phyloP scores from a whole-genome alignment of 805 yeast species.

The Komagataella phaffii region DNA sequence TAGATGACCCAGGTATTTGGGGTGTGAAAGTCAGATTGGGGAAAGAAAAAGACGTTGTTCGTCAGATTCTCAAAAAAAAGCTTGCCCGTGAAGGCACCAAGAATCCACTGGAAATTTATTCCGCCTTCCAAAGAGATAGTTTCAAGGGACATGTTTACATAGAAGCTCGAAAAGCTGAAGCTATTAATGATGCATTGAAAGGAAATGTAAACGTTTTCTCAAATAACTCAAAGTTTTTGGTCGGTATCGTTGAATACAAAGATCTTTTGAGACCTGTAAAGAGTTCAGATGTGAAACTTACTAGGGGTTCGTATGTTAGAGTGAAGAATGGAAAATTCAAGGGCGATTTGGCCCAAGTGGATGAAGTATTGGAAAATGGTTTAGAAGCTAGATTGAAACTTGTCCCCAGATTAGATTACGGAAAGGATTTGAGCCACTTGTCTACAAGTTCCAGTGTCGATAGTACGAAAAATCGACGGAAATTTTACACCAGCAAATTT shows the following conservation, averaged over 20 bases:
- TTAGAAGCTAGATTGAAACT: slow-evolving; percentile 87
- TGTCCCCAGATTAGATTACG: slow-evolving; percentile 91
- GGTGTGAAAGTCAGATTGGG: slow-evolving; percentile 92
- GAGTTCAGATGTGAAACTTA: slow-evolving; percentile 74
- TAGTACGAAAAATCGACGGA: background rate
- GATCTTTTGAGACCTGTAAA: slow-evolving; percentile 83
- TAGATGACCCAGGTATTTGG: slow-evolving; percentile 93
- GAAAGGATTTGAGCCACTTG: slow-evolving; percentile 29
- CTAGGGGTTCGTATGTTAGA: slow-evolving; percentile 88
- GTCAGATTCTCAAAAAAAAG: slow-evolving; percentile 74
- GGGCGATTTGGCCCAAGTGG: slow-evolving; percentile 88
- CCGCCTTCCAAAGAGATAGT: slow-evolving; percentile 90
- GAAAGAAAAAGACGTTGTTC: slow-evolving; percentile 80
- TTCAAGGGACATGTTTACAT: slow-evolving; percentile 86
- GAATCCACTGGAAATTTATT: slow-evolving; percentile 69
- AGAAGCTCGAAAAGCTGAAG: slow-evolving; percentile 89
- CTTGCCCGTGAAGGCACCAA: slow-evolving; percentile 61
- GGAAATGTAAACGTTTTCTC: slow-evolving; percentile 83
- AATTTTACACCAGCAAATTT: slow-evolving; percentile 23
- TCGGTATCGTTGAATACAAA: slow-evolving; percentile 93
- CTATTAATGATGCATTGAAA: slow-evolving; percentile 74
- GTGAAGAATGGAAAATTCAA: slow-evolving; percentile 83
- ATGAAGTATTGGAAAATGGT: slow-evolving; percentile 87
- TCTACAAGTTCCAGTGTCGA: slow-evolving; percentile 8
- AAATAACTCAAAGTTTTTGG: slow-evolving; percentile 54